Base-by-base conservation (phyloP, 2,329 filamentous ascomycete species). In the Penicillium glabrum region DNA sequence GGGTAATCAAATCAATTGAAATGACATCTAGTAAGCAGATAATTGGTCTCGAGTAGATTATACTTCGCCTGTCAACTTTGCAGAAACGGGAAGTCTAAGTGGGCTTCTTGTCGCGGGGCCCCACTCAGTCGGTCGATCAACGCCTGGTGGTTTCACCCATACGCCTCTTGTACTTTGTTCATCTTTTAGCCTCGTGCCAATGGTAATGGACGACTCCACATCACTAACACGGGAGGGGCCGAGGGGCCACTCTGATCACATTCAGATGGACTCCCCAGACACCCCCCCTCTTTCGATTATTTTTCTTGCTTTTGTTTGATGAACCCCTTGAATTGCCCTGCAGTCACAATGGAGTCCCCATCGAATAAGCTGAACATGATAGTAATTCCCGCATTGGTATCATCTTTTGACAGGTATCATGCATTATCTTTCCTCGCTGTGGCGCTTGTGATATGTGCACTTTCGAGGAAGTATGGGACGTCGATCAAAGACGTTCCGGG, bases 391-490 rank as follows among this genome's bases (percentile, higher is more conserved):
- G 39, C 39, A 6, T 41, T 41, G 39, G 14, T 41, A 41, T 11
- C 39, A 23, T 41, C 39, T 13, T 41, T 41, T 21, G 39, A 41
- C 39, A 41, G 39, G 39, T 41, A 41, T 41, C 39, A 41, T 41
- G 39, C 39, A 23, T 23, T 41, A 41, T 41, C 19, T 6, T 41
- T 41, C 5, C 14, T 37, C 29, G 24, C 14, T 46, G 46, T 39
- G 21, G 31, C 48, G 19, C 16, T 62, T 13, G 7, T 52, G 21
- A 50, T 31, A 2, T 33, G 57, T 29, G 55, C 46, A 2, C 11
- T 64, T 2, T 46, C 56, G 29, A 60, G 69, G 66, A 75, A 86
- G 80, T 80, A 83, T 80, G 64, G 71, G 39, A 75, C 74, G 1
- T 67, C 77, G 0, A 69, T 79, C 56, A 66, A 70, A 47, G 69